Evolutionary conservation across 164 flowering plant species (phyloP).

Genomic region (Magnolia sinica): DNA sequence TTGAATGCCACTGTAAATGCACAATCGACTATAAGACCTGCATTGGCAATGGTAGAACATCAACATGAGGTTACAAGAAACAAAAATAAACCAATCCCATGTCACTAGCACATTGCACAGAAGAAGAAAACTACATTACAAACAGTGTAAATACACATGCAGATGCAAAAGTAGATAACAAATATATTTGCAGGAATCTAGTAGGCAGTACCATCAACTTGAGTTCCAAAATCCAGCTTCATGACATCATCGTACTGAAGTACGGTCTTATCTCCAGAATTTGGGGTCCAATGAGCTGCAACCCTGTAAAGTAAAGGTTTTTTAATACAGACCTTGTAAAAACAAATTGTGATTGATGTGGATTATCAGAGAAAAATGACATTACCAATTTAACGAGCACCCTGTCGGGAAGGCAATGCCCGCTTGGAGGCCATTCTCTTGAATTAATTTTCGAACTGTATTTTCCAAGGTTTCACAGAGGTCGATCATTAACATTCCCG

Average conservation of each 20-base stretch:
- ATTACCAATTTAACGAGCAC: conserved; percentile 91
- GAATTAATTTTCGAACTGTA: conserved; percentile 86
- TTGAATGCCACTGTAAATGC: conserved; percentile 97
- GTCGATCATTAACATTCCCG: conserved; percentile 91
- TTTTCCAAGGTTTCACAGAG: conserved; percentile 94
- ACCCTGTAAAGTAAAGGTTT: conserved; percentile 49
- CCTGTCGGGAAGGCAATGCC: conserved; percentile 99
- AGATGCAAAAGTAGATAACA: background rate
- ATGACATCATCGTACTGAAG: conserved; percentile 98
- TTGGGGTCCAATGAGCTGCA: conserved; percentile 99
- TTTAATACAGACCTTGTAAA: background rate
- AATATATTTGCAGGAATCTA: background rate
- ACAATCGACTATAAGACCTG: conserved; percentile 90
- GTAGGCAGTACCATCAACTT: conserved; percentile 65
- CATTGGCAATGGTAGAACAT: conserved; percentile 8
- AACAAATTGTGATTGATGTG: background rate
- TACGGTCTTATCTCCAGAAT: conserved; percentile 93
- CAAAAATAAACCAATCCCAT: background rate
- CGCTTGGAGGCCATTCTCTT: conserved; percentile 94
- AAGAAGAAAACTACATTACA: background rate
- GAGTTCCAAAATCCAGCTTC: conserved; percentile 99
- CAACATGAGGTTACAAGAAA: background rate
- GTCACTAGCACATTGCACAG: background rate
- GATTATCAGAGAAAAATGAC: background rate
- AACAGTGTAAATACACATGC: background rate